These are phyloP conservation scores for Acanthochlamys bracteata DNA, from an alignment of 106 monocot species.

Conservation along the genomic window DNA sequence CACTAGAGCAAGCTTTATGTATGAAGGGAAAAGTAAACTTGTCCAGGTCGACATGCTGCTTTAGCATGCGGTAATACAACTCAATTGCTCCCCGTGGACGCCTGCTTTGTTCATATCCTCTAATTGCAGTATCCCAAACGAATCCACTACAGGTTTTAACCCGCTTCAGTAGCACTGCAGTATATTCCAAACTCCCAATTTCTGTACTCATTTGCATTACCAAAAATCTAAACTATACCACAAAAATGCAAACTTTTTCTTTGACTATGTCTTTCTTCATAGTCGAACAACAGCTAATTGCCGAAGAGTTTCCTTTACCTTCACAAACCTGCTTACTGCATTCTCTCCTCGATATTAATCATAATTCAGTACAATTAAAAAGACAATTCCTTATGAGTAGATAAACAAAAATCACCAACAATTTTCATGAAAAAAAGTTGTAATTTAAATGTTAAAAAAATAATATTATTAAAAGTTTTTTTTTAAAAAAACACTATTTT, in stretches of 20 bases:
- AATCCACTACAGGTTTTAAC: conserved; percentile 20
- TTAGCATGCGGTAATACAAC: conserved; percentile 30
- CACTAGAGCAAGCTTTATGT: conserved; percentile 34
- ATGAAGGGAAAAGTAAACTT: conserved; percentile 50
- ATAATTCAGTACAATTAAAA: neutral
- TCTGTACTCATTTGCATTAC: conserved; percentile 3
- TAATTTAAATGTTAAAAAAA: too few relatives aligned
- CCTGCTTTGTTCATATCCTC: conserved; percentile 25
- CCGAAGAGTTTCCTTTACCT: conserved; percentile 4
- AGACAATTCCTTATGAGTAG: too few relatives aligned
- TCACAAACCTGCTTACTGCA: neutral
- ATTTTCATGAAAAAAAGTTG: too few relatives aligned
- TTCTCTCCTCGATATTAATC: neutral
- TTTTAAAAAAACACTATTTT: neutral
- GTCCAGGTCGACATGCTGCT: conserved; percentile 19
- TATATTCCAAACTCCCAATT: conserved; percentile 13
- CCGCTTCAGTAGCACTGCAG: conserved; percentile 25
- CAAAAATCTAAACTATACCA: conserved; percentile 18
- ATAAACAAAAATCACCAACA: too few relatives aligned
- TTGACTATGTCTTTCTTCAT: conserved; percentile 7
- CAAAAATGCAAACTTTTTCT: conserved; percentile 14
- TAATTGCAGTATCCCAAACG: conserved; percentile 43
- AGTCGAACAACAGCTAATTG: conserved; percentile 6
- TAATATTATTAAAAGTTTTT: neutral
- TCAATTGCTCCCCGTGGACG: conserved; percentile 21